Base-by-base conservation (phyloP, 2,329 filamentous ascomycete genomes). In the Trichoderma atroviride region DNA sequence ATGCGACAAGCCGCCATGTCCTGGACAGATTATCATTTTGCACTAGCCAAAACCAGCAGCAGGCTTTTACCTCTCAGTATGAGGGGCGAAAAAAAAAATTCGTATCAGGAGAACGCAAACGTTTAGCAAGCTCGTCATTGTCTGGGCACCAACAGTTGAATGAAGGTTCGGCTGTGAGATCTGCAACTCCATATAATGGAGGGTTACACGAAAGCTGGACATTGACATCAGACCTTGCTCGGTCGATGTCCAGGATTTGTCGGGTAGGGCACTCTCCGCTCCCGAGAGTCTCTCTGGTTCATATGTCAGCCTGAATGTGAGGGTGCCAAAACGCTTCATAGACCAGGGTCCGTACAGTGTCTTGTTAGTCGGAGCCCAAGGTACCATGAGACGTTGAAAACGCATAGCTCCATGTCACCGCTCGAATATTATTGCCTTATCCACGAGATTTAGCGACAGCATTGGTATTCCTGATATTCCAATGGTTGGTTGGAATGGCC, bases 191-290 rank as follows among this genome's bases (percentile, higher is more conserved):
- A 33, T 27, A 35, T 11, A 40, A 24, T 43, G 57, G 65, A 61
- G 65, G 65, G 65, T 68, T 33, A 35, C 65, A 68, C 65, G 22
- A 60, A 35, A 22, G 13, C 55, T 40, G 64, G 27, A 52, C 10
- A 52, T 43, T 37, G 22, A 50, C 64, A 35, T 24, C 52, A 52
- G 64, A 40, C 37, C 11, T 57, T 37, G 29, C n/a, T 14, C n/a
- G n/a, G 29, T 29, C 16, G 22, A 52, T 10, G 40, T 31, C n/a
- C 22, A 35, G 16, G 19, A 24, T 24, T 50, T 50, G 13, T 68
- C 65, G 65, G 65, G 47, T 68, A 68, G 58, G 61, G 57, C 65
- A 68, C 65, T 61, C 24, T 52, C 50, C 47, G 47, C 50, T 59
- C 40, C 64, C 64, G 64, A 50, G 29, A 47, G 29, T 35, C 19